A percentile compares a stretch with the other conserved stretches of the same genome.
Evolutionary conservation across 495 filamentous ascomycete species (phyloP).

Genomic region (Penicillium flavigenum): DNA sequence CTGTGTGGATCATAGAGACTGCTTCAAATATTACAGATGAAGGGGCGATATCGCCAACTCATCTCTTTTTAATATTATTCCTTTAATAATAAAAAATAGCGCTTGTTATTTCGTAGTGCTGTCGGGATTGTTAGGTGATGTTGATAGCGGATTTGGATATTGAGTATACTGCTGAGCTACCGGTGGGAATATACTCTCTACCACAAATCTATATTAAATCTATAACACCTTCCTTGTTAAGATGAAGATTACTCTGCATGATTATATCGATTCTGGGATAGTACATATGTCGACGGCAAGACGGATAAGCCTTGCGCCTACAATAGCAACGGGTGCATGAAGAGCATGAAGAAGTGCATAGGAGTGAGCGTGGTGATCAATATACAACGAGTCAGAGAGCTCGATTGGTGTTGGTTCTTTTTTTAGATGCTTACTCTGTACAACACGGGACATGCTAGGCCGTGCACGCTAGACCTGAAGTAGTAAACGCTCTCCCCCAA

Average conservation of each 20-base stretch:
- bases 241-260: background rate
- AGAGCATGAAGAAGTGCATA: background rate
- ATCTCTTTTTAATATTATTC: background rate
- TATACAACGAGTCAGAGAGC: slow-evolving; percentile 12
- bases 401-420: slow-evolving; percentile 22
- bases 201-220: background rate
- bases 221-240: background rate
- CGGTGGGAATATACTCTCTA: background rate
- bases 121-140: background rate
- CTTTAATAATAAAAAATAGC: background rate
- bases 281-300: background rate
- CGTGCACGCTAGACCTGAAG: background rate
- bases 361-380: background rate
- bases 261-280: background rate
- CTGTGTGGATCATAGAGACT: background rate
- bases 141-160: background rate
- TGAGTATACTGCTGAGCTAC: background rate
- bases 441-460: background rate
- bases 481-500: background rate
- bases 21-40: background rate
- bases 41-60: background rate
- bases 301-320: background rate
- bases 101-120: background rate
- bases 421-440: slow-evolving; percentile 13
- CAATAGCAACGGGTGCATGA: background rate